Evolutionary conservation across 306 rosid species (phyloP), one percentile per base, ranked within the genome.

Genomic region (Fagus sylvatica): DNA sequence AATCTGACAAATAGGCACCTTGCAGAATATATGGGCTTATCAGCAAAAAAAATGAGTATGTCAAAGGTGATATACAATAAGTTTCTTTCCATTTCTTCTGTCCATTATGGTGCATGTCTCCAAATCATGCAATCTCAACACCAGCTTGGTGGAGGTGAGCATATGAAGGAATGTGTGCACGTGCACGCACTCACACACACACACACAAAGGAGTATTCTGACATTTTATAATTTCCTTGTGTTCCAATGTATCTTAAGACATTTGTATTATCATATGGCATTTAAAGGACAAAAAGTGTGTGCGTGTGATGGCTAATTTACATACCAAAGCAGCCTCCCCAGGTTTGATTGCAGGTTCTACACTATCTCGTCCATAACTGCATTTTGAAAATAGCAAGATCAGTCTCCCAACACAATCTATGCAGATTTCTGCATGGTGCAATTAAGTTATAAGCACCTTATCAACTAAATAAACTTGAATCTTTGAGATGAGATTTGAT

Each of bases 321-420:
- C 97, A 55, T 89, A 91, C 98, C 96, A 94, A 79, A 78, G 90
- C 89, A 68, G 87, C 81, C 60, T 94, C 91, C 71, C 97, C 98
- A 19, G 98, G 97, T 84, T 94, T 94, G 79, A 94, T 76, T 60
- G 96, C 94, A 76, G 98, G 97, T 76, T 94, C 98, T 67, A 91
- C 98, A 78, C 84, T 64, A 84, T 94, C 97, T 74, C 98, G 83
- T 37, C 90, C 98, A 64, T 91, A 94, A 76, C 98, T 94, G 91
- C 17, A 6, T 86, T 65, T 69, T 57, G 75, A 78, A 22, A 69
- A 62, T 30, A 77, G 13, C 40, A 62, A 70, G 62, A 46, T 81
- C 56, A 12, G 78, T 78, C 69, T 53, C 43, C 79, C 43, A 73
- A 71, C 11, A 13, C 13, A 76, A 54, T 62, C 3, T n/a, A 51